Evolutionary conservation across 306 rosid genomes (phyloP).

Genomic region (Sphenostylis stenocarpa): DNA sequence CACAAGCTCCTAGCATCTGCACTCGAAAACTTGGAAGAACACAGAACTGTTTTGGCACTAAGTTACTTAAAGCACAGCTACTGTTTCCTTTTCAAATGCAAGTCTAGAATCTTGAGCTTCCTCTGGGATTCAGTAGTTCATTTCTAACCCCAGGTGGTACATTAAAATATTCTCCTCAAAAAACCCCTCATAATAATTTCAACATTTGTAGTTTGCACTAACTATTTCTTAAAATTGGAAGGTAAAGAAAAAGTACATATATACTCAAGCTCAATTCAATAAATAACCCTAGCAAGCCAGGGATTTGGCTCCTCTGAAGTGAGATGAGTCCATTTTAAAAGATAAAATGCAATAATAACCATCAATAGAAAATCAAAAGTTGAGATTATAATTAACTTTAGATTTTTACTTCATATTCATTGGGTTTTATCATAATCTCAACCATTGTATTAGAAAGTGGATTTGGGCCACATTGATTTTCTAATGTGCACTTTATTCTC

Average conservation of each 20-base stretch:
- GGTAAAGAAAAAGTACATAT: not conserved
- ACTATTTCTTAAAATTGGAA: not conserved
- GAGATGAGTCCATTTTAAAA: not conserved
- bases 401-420: not conserved
- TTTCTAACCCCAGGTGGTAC: not conserved
- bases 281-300: not conserved
- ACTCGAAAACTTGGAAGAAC: slow-evolving; percentile 3
- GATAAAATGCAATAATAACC: too few relatives aligned
- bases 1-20: not conserved
- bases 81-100: not conserved
- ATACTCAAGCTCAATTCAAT: slow-evolving; percentile 11
- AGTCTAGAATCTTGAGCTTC: slow-evolving; percentile 19
- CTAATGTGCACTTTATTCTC: not conserved
- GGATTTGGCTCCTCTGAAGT: not conserved
- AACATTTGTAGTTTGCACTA: not conserved
- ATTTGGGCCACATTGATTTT: too few relatives aligned
- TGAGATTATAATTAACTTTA: too few relatives aligned
- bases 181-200: not conserved
- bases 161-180: not conserved
- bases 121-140: not conserved
- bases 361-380: too few relatives aligned
- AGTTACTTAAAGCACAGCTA: not conserved
- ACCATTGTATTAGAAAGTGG: too few relatives aligned
- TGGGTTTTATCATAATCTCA: not conserved
- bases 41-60: not conserved